These are phyloP conservation scores for Ustilago curta DNA, from an alignment of 1,284 basidiomycete species.

Conservation along the genomic window DNA sequence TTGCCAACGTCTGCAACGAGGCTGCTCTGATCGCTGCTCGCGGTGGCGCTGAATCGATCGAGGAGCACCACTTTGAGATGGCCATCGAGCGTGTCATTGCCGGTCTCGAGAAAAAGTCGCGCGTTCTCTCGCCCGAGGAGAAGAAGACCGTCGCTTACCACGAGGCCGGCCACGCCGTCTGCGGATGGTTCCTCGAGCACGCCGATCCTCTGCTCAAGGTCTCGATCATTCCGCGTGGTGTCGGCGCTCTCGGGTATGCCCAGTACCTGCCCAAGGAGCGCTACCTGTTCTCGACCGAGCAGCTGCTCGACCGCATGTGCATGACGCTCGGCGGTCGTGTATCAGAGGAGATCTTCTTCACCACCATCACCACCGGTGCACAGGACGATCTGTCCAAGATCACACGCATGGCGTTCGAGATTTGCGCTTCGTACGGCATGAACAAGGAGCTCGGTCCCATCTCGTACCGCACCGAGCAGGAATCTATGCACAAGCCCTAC, in stretches of 20 bases:
- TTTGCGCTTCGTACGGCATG: conserved; percentile 80
- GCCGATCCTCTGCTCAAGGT: conserved; percentile 97
- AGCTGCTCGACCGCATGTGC: conserved; percentile 94
- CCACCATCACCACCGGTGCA: conserved; percentile 94
- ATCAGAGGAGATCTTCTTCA: conserved; percentile 98
- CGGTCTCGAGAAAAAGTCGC: conserved; percentile 93
- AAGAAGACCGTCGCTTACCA: conserved; percentile 99
- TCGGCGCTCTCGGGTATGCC: conserved; percentile 95
- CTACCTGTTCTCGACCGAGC: conserved; percentile 93
- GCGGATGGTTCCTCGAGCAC: conserved; percentile 97
- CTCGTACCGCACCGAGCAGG: conserved; percentile 89
- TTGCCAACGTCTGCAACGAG: conserved; percentile 99
- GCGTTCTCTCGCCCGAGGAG: conserved; percentile 92
- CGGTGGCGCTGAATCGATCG: conserved; percentile 81
- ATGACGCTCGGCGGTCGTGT: conserved; percentile 99
- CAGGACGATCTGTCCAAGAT: conserved; percentile 98
- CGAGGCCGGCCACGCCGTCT: conserved; percentile 97
- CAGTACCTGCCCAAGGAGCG: conserved; percentile 95
- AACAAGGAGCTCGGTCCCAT: conserved; percentile 93
- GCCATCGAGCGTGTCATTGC: conserved; percentile 99
- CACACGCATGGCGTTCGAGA: conserved; percentile 96
- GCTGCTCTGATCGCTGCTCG: conserved; percentile 95
- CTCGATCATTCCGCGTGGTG: conserved; percentile 96
- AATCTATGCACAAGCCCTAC: conserved; percentile 96
- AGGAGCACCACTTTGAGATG: conserved; percentile 90